These are phyloP conservation scores for Neofusicoccum sp. DNA, from an alignment of 2,329 filamentous ascomycete genomes.

Conservation along the genomic window DNA sequence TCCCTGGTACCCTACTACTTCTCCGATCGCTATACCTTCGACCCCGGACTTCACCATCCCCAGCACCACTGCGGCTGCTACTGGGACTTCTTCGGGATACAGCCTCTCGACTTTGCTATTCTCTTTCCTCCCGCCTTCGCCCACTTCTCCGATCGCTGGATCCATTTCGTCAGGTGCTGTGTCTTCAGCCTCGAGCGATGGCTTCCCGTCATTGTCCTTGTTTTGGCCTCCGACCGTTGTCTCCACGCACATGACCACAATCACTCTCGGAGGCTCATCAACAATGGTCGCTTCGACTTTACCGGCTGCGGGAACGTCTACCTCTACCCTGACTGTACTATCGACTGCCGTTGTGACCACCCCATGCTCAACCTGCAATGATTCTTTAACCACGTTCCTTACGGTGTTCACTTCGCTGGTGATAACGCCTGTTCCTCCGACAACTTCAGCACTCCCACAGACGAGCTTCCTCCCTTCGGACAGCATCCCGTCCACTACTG, in stretches of 20 bases:
- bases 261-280: neutral
- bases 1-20: neutral
- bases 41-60: neutral
- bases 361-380: neutral
- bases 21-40: neutral
- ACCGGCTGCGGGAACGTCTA: neutral
- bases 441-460: neutral
- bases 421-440: neutral
- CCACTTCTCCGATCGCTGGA: neutral
- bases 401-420: neutral
- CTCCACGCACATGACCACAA: slow-evolving; percentile 8
- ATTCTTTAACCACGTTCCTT: no score
- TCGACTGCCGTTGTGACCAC: no score
- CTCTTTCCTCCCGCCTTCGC: neutral
- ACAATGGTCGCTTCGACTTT: neutral
- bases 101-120: neutral
- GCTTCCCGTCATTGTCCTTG: neutral
- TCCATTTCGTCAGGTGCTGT: neutral
- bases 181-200: neutral
- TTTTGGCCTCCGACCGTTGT: slow-evolving; percentile 3
- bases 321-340: neutral
- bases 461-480: neutral
- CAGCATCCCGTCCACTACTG: neutral
- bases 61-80: neutral
- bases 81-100: neutral